Conservation (phyloP, 768 basidiomycete genomes). For the Gloeostereum incarnatum region DNA sequence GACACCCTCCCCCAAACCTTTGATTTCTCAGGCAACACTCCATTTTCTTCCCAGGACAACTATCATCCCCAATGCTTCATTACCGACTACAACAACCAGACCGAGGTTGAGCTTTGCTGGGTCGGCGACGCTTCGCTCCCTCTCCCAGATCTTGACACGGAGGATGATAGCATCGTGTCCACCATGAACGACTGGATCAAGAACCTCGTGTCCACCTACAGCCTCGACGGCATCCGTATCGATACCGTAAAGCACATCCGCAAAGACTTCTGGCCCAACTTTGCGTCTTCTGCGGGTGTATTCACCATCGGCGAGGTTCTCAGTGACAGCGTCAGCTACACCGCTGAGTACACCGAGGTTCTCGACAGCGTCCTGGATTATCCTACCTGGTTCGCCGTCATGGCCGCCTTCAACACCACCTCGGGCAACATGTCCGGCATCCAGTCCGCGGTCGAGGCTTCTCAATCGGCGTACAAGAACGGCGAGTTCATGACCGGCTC, state of each 20-base stretch:
- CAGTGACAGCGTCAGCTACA: constrained; percentile 17
- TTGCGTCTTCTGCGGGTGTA: constrained; percentile 52
- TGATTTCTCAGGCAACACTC: constrained; percentile 18
- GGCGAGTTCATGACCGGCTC: constrained; percentile 36
- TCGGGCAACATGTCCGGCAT: constrained; percentile 37
- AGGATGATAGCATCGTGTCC: constrained; percentile 42
- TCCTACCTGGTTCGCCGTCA: constrained; percentile 43
- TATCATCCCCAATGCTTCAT: constrained; percentile 66
- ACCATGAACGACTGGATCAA: constrained; percentile 55
- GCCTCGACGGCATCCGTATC: constrained; percentile 63
- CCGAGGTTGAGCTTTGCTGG: constrained; percentile 60
- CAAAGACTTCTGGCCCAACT: constrained; percentile 57
- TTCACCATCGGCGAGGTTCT: constrained; percentile 32
- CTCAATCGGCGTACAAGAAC: constrained; percentile 34
- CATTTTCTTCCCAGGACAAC: constrained; percentile 16
- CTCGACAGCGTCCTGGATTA: constrained; percentile 54
- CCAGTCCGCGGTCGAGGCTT: constrained; percentile 15
- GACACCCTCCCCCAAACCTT: constrained; percentile 13
- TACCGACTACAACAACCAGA: constrained; percentile 50
- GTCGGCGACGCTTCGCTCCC: constrained; percentile 57
- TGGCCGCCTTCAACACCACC: constrained; percentile 43
- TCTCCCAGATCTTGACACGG: constrained; percentile 67
- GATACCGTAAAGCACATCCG: constrained; percentile 56
- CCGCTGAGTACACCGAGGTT: constrained; percentile 30
- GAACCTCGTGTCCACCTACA: constrained; percentile 43